Conservation (phyloP, 116 monocot genomes). For the Papilionanthe hybrid region DNA sequence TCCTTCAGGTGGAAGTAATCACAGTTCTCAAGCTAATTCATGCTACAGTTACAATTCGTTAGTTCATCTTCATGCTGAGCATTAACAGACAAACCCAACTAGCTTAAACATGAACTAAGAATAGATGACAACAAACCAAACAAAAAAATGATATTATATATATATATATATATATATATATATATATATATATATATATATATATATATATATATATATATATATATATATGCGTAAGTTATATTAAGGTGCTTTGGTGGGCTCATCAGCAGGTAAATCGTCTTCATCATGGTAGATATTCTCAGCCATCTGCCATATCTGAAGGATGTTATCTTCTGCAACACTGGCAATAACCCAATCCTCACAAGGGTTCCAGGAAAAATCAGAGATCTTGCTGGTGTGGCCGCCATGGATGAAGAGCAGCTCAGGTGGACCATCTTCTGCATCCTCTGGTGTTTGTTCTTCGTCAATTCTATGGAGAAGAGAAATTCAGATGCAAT, state of each 20-base stretch:
- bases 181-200: no score
- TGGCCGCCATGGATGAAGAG: conserved; percentile 92
- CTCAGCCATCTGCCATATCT: conserved; percentile 99
- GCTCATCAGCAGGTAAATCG: conserved; percentile 27
- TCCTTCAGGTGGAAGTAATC: no score
- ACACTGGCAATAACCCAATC: conserved; percentile 92
- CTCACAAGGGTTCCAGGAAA: conserved; percentile 91
- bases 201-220: no score
- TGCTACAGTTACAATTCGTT: no score
- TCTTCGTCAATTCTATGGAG: conserved; percentile 57
- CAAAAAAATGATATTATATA: no score
- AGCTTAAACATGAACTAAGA: no score
- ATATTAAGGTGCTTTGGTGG: conserved; percentile 7
- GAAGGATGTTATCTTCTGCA: conserved; percentile 94
- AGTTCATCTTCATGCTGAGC: neutral
- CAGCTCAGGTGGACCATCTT: conserved; percentile 90
- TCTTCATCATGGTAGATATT: conserved; percentile 89
- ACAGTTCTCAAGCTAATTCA: no score
- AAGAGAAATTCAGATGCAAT: neutral
- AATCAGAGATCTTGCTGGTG: conserved; percentile 94
- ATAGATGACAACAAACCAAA: no score
- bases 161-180: no score
- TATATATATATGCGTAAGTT: no score
- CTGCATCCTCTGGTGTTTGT: conserved; percentile 82
- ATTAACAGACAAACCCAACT: no score